Percentiles rank a stretch among this genome's conserved stretches.
phyloP scores from a whole-genome alignment of 768 basidiomycete species.

The Pleurotus platypus region DNA sequence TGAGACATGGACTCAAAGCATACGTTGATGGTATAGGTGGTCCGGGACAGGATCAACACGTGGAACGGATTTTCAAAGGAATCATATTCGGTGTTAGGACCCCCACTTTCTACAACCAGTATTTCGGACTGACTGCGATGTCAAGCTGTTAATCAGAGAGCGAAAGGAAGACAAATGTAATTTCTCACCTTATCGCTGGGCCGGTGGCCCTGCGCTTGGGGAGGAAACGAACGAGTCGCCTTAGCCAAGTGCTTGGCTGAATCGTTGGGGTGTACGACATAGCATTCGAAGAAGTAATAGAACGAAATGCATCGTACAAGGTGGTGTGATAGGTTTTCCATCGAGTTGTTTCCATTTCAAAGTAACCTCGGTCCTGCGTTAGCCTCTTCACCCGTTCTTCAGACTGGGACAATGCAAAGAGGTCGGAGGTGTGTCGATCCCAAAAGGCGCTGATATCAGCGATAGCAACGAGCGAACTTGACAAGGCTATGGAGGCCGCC shows the following conservation, averaged over 20 bases:
- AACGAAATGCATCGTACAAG: background rate
- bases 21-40: background rate
- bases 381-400: background rate
- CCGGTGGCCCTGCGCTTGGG: too few species aligned
- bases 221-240: background rate
- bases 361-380: background rate
- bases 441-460: background rate
- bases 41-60: background rate
- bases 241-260: background rate
- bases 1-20: background rate
- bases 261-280: background rate
- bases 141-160: background rate
- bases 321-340: background rate
- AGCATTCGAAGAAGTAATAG: background rate
- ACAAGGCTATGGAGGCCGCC: background rate
- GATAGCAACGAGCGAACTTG: background rate
- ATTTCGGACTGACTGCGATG: background rate
- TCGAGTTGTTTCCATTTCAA: background rate
- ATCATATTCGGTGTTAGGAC: background rate
- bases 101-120: background rate
- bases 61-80: background rate
- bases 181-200: too few species aligned
- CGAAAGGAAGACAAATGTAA: too few species aligned
- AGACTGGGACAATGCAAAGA: background rate
- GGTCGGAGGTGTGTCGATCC: background rate